phyloP scores from a whole-genome alignment of 768 basidiomycete genomes.

The Calvatia gigantea region DNA sequence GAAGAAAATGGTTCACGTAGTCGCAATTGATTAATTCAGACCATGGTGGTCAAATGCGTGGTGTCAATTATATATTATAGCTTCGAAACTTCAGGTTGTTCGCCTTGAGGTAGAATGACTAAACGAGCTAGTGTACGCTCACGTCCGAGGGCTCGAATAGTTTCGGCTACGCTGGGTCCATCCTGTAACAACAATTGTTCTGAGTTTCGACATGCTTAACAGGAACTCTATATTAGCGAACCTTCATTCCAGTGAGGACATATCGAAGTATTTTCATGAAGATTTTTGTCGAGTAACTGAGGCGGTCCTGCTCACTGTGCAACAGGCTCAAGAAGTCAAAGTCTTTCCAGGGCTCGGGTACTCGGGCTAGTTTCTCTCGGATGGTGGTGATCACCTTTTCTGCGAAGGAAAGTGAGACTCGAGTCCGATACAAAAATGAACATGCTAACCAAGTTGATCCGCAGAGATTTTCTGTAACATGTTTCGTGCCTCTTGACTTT shows the following conservation, averaged over 20 bases:
- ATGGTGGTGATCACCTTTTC: conserved; percentile 32
- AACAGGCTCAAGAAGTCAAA: conserved; percentile 28
- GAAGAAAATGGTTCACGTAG: no score
- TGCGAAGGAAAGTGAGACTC: conserved; percentile 8
- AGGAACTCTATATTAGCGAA: conserved; percentile 24
- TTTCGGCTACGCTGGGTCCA: conserved; percentile 44
- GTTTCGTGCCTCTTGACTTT: conserved; percentile 46
- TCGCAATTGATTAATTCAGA: no score
- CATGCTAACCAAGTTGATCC: not conserved
- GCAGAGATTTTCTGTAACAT: conserved; percentile 38
- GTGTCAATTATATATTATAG: not conserved
- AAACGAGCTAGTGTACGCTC: conserved; percentile 31
- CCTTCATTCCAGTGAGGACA: conserved; percentile 83
- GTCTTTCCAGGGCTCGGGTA: conserved; percentile 29
- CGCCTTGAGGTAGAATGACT: not conserved
- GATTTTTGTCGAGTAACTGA: conserved; percentile 39
- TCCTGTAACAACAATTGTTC: conserved; percentile 30
- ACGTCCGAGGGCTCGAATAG: conserved; percentile 39
- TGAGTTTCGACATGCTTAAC: not conserved
- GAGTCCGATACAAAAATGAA: conserved; percentile 4
- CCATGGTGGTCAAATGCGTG: no score
- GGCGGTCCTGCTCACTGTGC: conserved; percentile 38
- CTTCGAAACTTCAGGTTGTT: not conserved
- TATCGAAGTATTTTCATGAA: conserved; percentile 76
- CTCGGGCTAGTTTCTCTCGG: conserved; percentile 24